Conservation (phyloP, 2,329 filamentous ascomycete species). For the Pseudogymnoascus sp. region DNA sequence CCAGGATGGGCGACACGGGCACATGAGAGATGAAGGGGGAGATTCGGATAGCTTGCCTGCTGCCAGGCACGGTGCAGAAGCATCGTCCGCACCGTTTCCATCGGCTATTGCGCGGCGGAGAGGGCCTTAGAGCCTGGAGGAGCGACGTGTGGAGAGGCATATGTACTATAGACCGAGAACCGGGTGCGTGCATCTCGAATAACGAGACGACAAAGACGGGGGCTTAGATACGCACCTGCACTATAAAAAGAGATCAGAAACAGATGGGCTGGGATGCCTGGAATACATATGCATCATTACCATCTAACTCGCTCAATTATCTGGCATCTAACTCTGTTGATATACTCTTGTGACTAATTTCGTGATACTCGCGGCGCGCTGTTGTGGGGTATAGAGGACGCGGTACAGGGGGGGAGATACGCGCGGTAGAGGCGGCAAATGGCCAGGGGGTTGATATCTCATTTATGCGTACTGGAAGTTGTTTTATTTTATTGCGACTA, state of each 20-base stretch:
- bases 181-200: not conserved
- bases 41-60: not conserved
- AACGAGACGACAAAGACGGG: not conserved
- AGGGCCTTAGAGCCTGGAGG: not conserved
- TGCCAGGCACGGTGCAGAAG: not conserved
- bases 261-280: constrained; percentile 4
- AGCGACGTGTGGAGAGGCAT: not conserved
- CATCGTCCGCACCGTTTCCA: not conserved
- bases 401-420: not conserved
- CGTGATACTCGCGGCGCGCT: not conserved
- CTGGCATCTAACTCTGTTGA: not conserved
- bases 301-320: not conserved
- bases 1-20: not conserved
- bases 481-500: not conserved
- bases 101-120: not conserved
- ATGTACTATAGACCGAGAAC: not conserved
- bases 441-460: not conserved
- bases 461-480: not conserved
- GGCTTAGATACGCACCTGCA: not conserved
- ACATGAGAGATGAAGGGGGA: not conserved
- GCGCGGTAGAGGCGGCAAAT: not conserved
- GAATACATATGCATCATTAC: not conserved
- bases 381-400: not conserved
- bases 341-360: not conserved
- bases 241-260: not conserved